phyloP scores from a whole-genome alignment of 1,284 basidiomycete genomes.

The Athelia sp. region DNA sequence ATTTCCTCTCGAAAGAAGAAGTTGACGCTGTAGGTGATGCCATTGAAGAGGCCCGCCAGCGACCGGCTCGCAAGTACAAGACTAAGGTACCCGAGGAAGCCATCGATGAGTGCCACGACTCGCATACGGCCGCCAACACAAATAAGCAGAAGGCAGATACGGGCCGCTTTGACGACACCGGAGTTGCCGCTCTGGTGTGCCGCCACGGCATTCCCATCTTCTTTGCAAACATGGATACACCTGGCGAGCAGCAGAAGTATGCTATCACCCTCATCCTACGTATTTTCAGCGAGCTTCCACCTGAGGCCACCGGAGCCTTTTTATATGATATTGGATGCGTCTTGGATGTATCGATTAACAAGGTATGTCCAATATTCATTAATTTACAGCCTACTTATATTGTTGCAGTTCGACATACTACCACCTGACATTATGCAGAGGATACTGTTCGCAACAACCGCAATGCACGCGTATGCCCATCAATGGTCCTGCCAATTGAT shows the following conservation, averaged over 20 bases:
- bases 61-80: background rate
- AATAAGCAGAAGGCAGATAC: constrained; percentile 8
- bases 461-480: constrained; percentile 16
- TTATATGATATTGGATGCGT: constrained; percentile 16
- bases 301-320: constrained; percentile 1
- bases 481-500: constrained; percentile 16
- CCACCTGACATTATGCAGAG: background rate
- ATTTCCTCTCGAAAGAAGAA: background rate
- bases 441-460: constrained; percentile 7
- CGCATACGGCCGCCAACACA: constrained; percentile 14
- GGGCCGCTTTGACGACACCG: constrained; percentile 11
- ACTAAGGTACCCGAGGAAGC: constrained; percentile 5
- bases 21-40: constrained; percentile 4
- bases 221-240: constrained; percentile 11
- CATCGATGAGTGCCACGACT: constrained; percentile 12
- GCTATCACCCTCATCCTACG: constrained; percentile 8
- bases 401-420: constrained; percentile 9
- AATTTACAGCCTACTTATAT: too few species aligned
- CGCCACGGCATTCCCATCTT: constrained; percentile 12
- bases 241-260: constrained; percentile 15
- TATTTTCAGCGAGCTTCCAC: constrained; percentile 8
- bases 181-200: constrained; percentile 13
- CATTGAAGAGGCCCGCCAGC: background rate
- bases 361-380: too few species aligned
- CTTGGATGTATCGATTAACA: constrained; percentile 2